Evolutionary conservation across 2,329 filamentous ascomycete species (phyloP), one percentile per base, ranked within the genome.

Genomic region (Cryphonectria japonica): DNA sequence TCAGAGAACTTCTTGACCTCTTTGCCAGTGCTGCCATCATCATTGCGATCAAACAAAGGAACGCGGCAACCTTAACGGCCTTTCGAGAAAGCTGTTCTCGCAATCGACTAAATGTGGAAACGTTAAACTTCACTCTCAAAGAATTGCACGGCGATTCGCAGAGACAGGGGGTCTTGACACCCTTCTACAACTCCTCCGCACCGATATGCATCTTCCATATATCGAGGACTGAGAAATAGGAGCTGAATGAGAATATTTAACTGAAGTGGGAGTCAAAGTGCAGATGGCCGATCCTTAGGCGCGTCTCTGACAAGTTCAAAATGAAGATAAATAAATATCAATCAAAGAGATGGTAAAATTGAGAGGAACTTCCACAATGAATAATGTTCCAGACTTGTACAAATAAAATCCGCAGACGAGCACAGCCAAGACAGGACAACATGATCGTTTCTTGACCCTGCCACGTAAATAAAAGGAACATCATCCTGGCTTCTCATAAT

Each of bases 11-110:
- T 16, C 87, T 92, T 65, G 82, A 82, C 1, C 77, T 89, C 68
- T 88, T 88, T 73, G 86, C 88, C 2, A 76, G 77, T 0, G 82
- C 89, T 19, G 82, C 87, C 62, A 86, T 93, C 50, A 81, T 94
- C 62, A 90, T 95, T 71, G 87, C 92, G 4, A 90, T 90, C 26
- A 91, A 92, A 0, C 87, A 94, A 74, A 85, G 93, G 72, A 94
- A 94, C 29, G 46, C 16, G 1, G 41, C 52, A n/a, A 72, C 71
- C 2, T 14, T 71, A 3, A 19, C 29, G 39, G 63, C 37, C 19
- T 71, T 72, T 39, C 62, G 13, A 22, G 66, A 71, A 8, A 11
- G 34, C 37, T 72, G 71, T 34, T 29, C 34, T 46, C 67, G n/a
- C 22, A 62, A 60, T 22, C n/a, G 59, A 26, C 63, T 72, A 13